Conservation (phyloP, 2,329 filamentous ascomycete species). For the Aspergillus viridinutans region DNA sequence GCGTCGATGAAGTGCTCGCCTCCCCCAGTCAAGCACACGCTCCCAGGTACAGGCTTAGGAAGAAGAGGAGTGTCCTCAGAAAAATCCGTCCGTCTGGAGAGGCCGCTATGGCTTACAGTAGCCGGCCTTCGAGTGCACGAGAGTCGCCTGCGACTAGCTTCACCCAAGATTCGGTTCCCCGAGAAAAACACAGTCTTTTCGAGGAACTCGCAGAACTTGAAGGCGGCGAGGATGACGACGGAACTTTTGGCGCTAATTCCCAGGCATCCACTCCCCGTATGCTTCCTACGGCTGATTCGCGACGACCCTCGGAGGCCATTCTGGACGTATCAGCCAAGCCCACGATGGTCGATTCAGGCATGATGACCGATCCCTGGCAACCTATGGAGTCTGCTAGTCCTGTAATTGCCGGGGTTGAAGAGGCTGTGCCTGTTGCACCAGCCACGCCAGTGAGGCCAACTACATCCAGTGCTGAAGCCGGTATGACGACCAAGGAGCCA, state of each 20-base stretch:
- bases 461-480: conserved; percentile 14
- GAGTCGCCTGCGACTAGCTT: conserved; percentile 54
- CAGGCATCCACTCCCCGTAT: conserved; percentile 39
- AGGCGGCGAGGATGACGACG: conserved; percentile 63
- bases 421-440: conserved; percentile 15
- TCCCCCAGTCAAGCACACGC: conserved; percentile 63
- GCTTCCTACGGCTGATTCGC: conserved; percentile 23
- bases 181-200: conserved; percentile 73
- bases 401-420: conserved; percentile 16
- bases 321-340: conserved; percentile 22
- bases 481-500: conserved; percentile 13
- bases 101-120: conserved; percentile 37
- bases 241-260: conserved; percentile 48
- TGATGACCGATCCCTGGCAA: conserved; percentile 60
- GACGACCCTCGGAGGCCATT: conserved; percentile 29
- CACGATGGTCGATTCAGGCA: conserved; percentile 56
- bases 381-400: conserved; percentile 25
- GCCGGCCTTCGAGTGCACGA: conserved; percentile 39
- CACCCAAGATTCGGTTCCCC: conserved; percentile 43
- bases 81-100: conserved; percentile 52
- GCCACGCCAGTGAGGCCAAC: conserved; percentile 16
- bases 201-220: conserved; percentile 82
- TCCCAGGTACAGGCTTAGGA: conserved; percentile 66
- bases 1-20: conserved; percentile 57
- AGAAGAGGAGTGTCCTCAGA: conserved; percentile 60